Evolutionary conservation across 352 stramenopile genomes (phyloP).

Genomic region (Pythium apleroticum): DNA sequence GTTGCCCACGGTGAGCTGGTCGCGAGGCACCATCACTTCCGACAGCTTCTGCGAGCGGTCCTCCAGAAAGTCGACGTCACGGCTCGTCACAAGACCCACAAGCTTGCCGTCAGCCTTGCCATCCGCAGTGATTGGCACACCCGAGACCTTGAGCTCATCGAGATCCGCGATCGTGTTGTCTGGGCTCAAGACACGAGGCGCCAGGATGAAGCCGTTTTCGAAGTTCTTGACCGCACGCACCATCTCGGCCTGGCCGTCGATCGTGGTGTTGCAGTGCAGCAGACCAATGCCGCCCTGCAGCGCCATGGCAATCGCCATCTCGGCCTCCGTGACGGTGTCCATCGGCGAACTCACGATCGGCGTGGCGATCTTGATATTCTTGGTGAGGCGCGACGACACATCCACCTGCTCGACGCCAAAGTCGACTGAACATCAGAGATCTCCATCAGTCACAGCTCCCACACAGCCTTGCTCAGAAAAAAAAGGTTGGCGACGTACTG

Average conservation of each 20-base stretch:
- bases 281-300: slow-evolving; percentile 98
- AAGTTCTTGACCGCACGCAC: slow-evolving; percentile 94
- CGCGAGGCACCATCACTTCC: slow-evolving; percentile 75
- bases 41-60: slow-evolving; percentile 74
- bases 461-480: not conserved
- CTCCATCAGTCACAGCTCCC: not conserved
- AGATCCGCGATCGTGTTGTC: slow-evolving; percentile 93
- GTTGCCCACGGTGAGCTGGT: slow-evolving; percentile 86
- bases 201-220: slow-evolving; percentile 99
- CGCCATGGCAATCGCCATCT: slow-evolving; percentile 99
- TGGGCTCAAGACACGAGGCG: slow-evolving; percentile 94
- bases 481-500: slow-evolving; percentile 38
- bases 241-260: slow-evolving; percentile 93
- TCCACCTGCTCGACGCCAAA: slow-evolving; percentile 95
- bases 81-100: slow-evolving; percentile 97
- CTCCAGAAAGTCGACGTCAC: slow-evolving; percentile 97
- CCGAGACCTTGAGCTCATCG: slow-evolving; percentile 92
- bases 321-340: slow-evolving; percentile 98
- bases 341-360: slow-evolving; percentile 98
- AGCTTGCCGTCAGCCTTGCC: slow-evolving; percentile 95
- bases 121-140: slow-evolving; percentile 97
- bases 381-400: slow-evolving; percentile 85
- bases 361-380: slow-evolving; percentile 92
- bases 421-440: slow-evolving; percentile 52
- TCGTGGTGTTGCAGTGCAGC: slow-evolving; percentile 98